Evolutionary conservation across 192 early-diverging fungal species (phyloP).

Genomic region (Backusella morwellensis): DNA sequence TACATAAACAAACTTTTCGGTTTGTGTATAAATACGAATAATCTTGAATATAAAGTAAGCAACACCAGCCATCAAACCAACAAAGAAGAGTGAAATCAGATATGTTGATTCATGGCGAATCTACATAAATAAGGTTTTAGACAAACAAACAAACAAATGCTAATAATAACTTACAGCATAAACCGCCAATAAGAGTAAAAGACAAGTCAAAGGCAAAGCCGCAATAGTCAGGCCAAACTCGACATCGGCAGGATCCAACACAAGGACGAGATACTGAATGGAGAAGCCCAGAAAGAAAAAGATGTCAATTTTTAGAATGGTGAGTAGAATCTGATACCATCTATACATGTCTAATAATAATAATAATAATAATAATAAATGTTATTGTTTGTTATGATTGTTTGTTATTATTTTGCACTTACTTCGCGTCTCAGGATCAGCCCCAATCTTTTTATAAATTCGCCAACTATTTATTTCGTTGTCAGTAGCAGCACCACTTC

Average conservation of each 20-base stretch:
- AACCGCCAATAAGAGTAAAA: conserved; percentile 62
- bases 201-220: conserved; percentile 56
- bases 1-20: conserved; percentile 46
- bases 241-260: conserved; percentile 42
- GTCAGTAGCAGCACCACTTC: not conserved
- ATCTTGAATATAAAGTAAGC: conserved; percentile 71
- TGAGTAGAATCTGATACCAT: conserved; percentile 75
- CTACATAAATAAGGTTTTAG: conserved; percentile 15
- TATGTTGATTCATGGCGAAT: conserved; percentile 62
- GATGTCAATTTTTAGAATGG: conserved; percentile 77
- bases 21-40: conserved; percentile 51
- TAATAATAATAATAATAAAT: not conserved
- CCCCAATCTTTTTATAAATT: conserved; percentile 64
- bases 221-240: conserved; percentile 53
- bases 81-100: conserved; percentile 59
- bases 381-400: not conserved
- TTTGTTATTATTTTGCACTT: conserved; percentile 26
- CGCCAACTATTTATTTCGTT: conserved; percentile 43
- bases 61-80: conserved; percentile 58
- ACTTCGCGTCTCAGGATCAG: conserved; percentile 59
- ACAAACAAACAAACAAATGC: not conserved
- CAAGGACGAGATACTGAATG: conserved; percentile 64
- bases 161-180: conserved; percentile 48
- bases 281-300: conserved; percentile 81
- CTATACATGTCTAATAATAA: conserved; percentile 49